Base-by-base conservation (phyloP, 1,284 basidiomycete genomes). In the Dichomitus squalens region DNA sequence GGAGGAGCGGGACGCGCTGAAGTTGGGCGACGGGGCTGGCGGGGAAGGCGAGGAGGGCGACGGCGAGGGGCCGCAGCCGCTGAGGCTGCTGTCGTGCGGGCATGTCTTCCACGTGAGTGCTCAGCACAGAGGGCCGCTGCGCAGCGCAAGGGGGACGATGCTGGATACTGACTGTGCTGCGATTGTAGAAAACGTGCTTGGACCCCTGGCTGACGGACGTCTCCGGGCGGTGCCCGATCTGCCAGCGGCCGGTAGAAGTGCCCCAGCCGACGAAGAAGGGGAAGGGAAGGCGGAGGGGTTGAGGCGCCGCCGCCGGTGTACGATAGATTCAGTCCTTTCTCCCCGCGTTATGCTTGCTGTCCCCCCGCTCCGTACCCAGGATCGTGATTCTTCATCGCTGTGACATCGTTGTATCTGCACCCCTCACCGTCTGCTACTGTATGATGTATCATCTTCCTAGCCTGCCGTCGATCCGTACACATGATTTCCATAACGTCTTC, bases 81-180 rank as follows among this genome's bases (percentile, higher is more conserved):
- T 93, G 63, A 77, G 90, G 68, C 70, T 93, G 40, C 72, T 93
- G 46, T 75, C 75, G 4, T 93, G 90, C 66, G 88, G 88, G 4
- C 90, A 93, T 75, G 90, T 88, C 50, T 93, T 92, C 73, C 91
- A 93, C 73, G 90, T 93, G 61, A 70, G 88, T 76, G 9, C 33
- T 20, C 7, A 31, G 4, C 18, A 5, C 11, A 11, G 29, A 31
- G 29, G 5, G 29, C 29, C 23, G n/a, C 11, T 49, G 18, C 4
- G 16, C 54, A 27, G 36, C 5, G 41, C 44, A 29, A 11, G 29
- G 12, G 54, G 33, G 35, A 34, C 36, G 40, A 14, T 31, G 41
- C 23, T 23, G 16, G 18, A 29, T 31, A 33, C 33, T 43, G 27
- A 18, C 11, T 29, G 5, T 23, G 38, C 34, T 34, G 51, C 21